Conservation (phyloP, 2,329 filamentous ascomycete species). For the Dryadomyces quercus-mongolicae region DNA sequence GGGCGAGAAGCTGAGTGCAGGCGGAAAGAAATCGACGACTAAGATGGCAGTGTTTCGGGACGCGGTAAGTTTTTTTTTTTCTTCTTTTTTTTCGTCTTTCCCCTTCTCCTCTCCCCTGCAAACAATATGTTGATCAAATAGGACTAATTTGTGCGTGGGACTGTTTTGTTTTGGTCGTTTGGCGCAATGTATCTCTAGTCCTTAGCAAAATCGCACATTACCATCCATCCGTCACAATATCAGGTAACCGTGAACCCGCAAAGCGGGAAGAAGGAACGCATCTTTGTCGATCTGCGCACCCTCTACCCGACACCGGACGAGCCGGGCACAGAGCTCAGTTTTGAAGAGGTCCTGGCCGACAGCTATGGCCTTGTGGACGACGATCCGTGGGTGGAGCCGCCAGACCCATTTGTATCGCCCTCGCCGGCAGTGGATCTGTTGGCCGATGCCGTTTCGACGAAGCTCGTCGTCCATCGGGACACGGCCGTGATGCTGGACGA, state of each 20-base stretch:
- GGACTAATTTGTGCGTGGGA: conserved; percentile 70
- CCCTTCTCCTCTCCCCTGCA: conserved; percentile 1
- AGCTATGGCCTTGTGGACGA: conserved; percentile 55
- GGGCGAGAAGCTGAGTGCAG: conserved; percentile 80
- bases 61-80: conserved; percentile 55
- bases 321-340: conserved; percentile 65
- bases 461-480: conserved; percentile 32
- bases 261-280: conserved; percentile 72
- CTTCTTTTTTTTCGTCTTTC: conserved; percentile 17
- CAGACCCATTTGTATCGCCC: not conserved
- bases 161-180: conserved; percentile 28
- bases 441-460: conserved; percentile 19
- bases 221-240: conserved; percentile 57
- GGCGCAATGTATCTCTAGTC: conserved; percentile 37
- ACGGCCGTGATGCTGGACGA: conserved; percentile 37
- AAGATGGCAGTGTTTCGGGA: conserved; percentile 96
- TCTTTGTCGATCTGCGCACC: conserved; percentile 75
- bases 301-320: conserved; percentile 71
- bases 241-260: conserved; percentile 74
- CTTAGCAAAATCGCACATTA: conserved; percentile 44
- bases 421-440: not conserved
- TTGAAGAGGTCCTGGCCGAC: conserved; percentile 80
- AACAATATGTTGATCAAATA: conserved; percentile 73
- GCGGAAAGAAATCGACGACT: conserved; percentile 65
- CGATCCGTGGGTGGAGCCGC: not conserved